Base-by-base conservation (phyloP, 75 land plant species). In the Selaginella moellendorffii region DNA sequence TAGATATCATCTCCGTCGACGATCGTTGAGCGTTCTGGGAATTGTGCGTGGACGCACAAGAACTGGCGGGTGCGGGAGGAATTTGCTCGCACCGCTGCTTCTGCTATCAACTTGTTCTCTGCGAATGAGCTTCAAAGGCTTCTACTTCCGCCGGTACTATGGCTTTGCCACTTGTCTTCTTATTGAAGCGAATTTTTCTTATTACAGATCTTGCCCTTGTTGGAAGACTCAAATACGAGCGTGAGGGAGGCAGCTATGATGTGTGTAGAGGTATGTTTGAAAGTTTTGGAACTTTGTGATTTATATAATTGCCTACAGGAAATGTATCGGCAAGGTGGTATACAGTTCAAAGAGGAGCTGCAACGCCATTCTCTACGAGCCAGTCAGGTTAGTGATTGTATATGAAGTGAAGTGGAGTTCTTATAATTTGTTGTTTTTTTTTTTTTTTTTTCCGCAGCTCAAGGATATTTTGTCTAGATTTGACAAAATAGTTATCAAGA, bases 1-100 rank as follows among this genome's bases (percentile, higher is more conserved):
- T n/a, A 95, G 99, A 86, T 95, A 53, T 95, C 99, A 31, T 95
- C 99, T 5, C 92, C 99, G 14, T 88, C 99, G 22, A 85, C 86
- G 31, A 81, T 95, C 71, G 97, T 95, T 69, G 99, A 95, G 74
- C 78, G 97, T 79, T 87, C 91, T 62, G 99, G 99, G 21, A 82
- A 79, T 69, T 89, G 75, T 78, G 96, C 98, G 2, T 93, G 98
- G 98, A 65, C 76, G 23, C 96, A 95, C 68, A 90, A 73, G 31
- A 95, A 81, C 58, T 90, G 97, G 97, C 76, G 92, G 69, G 88
- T 95, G 1, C 79, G 99, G 21, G 99, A 95, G 76, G 99, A 95
- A 74, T 95, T 95, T 79, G 97, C 86, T 1, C 83, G 99, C 22
- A 95, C 97, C 26, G 97, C 83, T 10, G 74, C 99, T 31, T 78